Conservation (phyloP, 192 early-diverging fungal species). For the Pilobolus umbonatus region DNA sequence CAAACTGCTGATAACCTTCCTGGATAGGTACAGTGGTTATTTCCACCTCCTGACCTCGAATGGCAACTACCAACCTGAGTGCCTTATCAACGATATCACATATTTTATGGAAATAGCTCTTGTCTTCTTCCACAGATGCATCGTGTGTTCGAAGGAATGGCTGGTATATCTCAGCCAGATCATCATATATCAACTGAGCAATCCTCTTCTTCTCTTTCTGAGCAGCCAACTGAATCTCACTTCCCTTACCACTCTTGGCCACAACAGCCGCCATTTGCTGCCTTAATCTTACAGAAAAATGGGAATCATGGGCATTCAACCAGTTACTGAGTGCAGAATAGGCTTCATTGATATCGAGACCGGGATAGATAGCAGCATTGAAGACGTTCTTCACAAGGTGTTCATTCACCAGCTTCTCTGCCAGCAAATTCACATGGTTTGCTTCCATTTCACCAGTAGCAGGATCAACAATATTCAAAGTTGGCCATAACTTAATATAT, state of each 20-base stretch:
- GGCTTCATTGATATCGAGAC: slow-evolving; percentile 28
- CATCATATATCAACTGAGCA: slow-evolving; percentile 27
- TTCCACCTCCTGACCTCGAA: slow-evolving; percentile 38
- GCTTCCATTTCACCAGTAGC: slow-evolving; percentile 25
- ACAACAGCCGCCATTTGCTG: slow-evolving; percentile 34
- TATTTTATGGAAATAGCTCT: slow-evolving; percentile 24
- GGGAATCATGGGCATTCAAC: slow-evolving; percentile 24
- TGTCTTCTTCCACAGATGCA: slow-evolving; percentile 20
- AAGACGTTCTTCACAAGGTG: slow-evolving; percentile 31
- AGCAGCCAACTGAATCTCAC: slow-evolving; percentile 20
- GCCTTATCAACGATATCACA: slow-evolving; percentile 31
- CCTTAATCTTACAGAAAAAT: slow-evolving; percentile 28
- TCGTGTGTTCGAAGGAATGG: slow-evolving; percentile 34
- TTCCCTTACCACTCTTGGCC: slow-evolving; percentile 30
- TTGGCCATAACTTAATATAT: slow-evolving; percentile 27
- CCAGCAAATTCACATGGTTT: slow-evolving; percentile 28
- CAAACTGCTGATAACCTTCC: slow-evolving; percentile 32
- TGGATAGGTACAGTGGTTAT: slow-evolving; percentile 23
- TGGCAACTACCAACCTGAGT: slow-evolving; percentile 29
- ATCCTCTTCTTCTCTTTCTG: slow-evolving; percentile 22
- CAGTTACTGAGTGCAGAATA: slow-evolving; percentile 25
- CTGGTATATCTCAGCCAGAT: slow-evolving; percentile 28
- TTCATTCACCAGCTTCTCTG: slow-evolving; percentile 32
- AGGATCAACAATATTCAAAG: slow-evolving; percentile 18
- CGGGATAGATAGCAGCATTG: slow-evolving; percentile 28